Evolutionary conservation across 106 monocot genomes (phyloP).

Genomic region (Dendrobium nobile): DNA sequence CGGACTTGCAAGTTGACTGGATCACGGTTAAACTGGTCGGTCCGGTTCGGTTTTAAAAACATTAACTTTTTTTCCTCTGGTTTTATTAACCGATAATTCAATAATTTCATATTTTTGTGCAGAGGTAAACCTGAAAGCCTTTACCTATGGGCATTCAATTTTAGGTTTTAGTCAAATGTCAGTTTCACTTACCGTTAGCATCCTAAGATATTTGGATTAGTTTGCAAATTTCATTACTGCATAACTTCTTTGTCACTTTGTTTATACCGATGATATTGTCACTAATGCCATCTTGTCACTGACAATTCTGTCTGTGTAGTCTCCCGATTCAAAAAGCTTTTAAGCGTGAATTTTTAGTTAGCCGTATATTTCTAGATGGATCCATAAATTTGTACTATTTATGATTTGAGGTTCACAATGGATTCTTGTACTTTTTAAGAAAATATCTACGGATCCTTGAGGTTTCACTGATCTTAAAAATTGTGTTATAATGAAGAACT

Average conservation of each 20-base stretch:
- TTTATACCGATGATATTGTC: background rate
- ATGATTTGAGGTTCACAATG: background rate
- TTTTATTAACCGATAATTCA: too few relatives aligned
- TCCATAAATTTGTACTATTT: background rate
- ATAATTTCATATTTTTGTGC: too few relatives aligned
- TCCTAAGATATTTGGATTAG: background rate
- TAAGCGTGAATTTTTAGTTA: background rate
- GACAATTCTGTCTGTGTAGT: background rate
- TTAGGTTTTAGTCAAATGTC: background rate
- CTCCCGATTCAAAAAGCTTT: background rate
- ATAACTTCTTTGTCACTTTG: background rate
- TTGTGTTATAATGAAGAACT: background rate
- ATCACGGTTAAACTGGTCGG: too few relatives aligned
- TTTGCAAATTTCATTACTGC: background rate
- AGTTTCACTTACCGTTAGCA: background rate
- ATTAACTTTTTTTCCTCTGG: too few relatives aligned
- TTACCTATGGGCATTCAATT: background rate
- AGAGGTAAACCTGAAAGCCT: background rate
- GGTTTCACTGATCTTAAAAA: background rate
- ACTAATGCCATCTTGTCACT: background rate
- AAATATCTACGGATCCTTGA: background rate
- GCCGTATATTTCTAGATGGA: background rate
- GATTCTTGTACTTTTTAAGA: background rate
- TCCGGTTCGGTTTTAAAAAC: too few relatives aligned
- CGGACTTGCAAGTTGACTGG: too few relatives aligned